Base-by-base conservation (phyloP, 2,329 filamentous ascomycete genomes). In the Fusarium sp. region DNA sequence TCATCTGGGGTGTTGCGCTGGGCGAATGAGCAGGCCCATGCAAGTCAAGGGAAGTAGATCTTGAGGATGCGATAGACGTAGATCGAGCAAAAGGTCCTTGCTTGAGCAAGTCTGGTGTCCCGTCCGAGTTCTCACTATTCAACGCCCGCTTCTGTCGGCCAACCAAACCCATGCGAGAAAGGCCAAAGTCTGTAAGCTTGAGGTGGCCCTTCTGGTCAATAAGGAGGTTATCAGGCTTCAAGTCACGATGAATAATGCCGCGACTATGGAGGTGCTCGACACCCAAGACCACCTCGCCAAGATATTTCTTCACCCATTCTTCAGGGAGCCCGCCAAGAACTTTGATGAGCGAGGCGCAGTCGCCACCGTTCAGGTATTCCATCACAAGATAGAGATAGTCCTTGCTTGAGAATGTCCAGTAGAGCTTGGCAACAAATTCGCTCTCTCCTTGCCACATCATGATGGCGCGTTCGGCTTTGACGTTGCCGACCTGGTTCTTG, bases 371-470 rank as follows among this genome's bases (percentile, higher is more conserved):
- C 67, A 99, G 88, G 83, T 99, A 99, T 81, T 99, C 97, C 97
- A 99, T 99, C 27, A 99, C 97, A 68, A 99, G 88, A 81, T 98
- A 99, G 27, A 99, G 91, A 81, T 98, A 99, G 80, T 99, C 97
- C 81, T 99, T 99, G 88, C 96, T 99, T 5, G 97, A 98, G 80
- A 99, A 99, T 0, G 97, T 99, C 97, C 97, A 99, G 85, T 98
- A 99, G 14, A 99, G 89, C 85, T 99, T 99, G 30, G 97, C 97
- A 67, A 99, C 97, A 82, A 99, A 99, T 70, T 99, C 97, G 82
- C 97, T 99, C 83, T 98, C 95, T 25, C 97, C 97, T 85, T 99
- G 97, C 94, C 97, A 98, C 97, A 99, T 99, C 97, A 99, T 98
- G 81, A 99, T 99, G 25, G 97, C 97, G 76, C 97, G 91, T 84